Conservation (phyloP, 192 early-diverging fungal genomes). For the Coemansia erecta region DNA sequence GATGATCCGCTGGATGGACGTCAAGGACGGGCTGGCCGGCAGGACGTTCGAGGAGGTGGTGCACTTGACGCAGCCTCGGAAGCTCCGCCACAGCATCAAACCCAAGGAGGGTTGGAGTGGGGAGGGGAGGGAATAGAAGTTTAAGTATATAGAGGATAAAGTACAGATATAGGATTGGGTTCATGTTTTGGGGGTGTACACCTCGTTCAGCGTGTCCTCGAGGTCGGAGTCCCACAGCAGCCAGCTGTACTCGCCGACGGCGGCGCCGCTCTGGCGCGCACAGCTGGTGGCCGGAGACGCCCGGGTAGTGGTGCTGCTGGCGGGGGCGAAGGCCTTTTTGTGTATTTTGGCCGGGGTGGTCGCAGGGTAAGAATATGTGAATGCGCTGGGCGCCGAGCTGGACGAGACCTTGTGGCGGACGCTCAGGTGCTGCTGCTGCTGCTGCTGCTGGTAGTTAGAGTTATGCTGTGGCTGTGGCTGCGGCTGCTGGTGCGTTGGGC, state of each 20-base stretch:
- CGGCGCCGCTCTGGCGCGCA: conserved; percentile 5
- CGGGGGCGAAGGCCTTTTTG: neutral
- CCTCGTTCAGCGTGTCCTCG: conserved; percentile 38
- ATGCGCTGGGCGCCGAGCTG: neutral
- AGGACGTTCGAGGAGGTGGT: conserved; percentile 5
- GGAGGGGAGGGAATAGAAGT: too few relatives aligned
- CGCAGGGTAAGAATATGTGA: neutral
- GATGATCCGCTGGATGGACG: conserved; percentile 15
- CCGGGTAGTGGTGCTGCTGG: too few relatives aligned
- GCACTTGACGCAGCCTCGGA: neutral
- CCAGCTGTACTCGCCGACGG: conserved; percentile 26
- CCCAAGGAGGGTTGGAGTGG: neutral
- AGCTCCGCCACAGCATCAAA: neutral
- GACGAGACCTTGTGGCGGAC: neutral
- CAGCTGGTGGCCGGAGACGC: conserved; percentile 1
- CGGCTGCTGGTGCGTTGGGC: neutral
- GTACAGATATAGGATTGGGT: neutral
- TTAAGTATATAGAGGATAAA: too few relatives aligned
- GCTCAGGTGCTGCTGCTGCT: too few relatives aligned
- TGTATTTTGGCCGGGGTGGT: neutral
- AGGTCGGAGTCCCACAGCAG: conserved; percentile 49
- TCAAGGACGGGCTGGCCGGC: conserved; percentile 4
- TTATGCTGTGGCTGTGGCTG: neutral
- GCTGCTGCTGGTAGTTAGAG: neutral
- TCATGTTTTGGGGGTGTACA: conserved; percentile 8